Evolutionary conservation across 768 basidiomycete species (phyloP).

Genomic region (Psilocybe cubensis): DNA sequence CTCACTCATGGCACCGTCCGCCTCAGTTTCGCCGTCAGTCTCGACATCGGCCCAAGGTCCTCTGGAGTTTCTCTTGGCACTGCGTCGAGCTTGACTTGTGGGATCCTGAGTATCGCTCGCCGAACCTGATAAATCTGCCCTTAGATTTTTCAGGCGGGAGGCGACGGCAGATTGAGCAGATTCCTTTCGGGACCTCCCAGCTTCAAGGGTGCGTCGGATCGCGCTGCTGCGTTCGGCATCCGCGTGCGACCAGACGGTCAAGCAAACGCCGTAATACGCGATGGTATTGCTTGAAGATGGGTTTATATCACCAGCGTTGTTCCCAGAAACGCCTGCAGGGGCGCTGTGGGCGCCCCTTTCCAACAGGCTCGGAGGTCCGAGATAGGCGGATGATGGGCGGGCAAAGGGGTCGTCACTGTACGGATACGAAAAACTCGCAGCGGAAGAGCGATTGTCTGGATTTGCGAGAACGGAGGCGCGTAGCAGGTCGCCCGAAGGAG

Average conservation of each 20-base stretch:
- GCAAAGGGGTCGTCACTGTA: conserved; percentile 80
- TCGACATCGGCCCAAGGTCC: conserved; percentile 77
- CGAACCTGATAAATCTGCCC: conserved; percentile 54
- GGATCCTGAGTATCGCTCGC: conserved; percentile 54
- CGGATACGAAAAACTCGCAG: conserved; percentile 72
- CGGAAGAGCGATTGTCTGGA: conserved; percentile 65
- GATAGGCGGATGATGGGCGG: conserved; percentile 78
- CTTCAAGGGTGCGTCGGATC: conserved; percentile 82
- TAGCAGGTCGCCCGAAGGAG: conserved; percentile 70
- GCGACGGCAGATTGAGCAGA: conserved; percentile 75
- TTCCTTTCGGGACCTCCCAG: conserved; percentile 77
- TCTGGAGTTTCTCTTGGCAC: conserved; percentile 58
- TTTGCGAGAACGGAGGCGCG: conserved; percentile 75
- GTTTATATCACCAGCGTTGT: conserved; percentile 34
- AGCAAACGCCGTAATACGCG: conserved; percentile 88
- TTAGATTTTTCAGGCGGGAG: conserved; percentile 67
- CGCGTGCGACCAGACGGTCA: conserved; percentile 96
- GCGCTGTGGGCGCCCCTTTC: conserved; percentile 44
- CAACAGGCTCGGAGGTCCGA: conserved; percentile 75
- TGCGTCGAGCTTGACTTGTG: conserved; percentile 57
- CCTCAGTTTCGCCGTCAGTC: conserved; percentile 80
- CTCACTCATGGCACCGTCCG: conserved; percentile 77
- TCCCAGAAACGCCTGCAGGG: conserved; percentile 32
- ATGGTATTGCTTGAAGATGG: conserved; percentile 48
- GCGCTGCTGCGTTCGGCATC: conserved; percentile 86